Evolutionary conservation across 257 asterid species (phyloP).

Genomic region (Linaria vulgaris): DNA sequence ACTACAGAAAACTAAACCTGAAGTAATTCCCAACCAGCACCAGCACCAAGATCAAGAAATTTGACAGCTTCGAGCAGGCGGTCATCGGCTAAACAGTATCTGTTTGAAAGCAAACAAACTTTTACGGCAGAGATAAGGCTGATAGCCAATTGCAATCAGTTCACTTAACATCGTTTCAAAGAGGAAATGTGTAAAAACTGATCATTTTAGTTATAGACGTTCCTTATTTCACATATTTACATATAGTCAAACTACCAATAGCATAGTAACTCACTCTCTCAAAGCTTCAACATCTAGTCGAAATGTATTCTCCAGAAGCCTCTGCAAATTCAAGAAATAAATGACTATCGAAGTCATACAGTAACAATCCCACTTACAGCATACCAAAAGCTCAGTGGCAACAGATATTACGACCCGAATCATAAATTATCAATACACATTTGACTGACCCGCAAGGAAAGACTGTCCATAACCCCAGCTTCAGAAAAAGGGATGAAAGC

Average conservation of each 20-base stretch:
- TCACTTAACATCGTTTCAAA: not conserved
- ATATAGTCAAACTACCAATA: not conserved
- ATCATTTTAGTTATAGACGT: not conserved
- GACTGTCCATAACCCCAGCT: conserved; percentile 82
- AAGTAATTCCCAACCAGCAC: conserved; percentile 92
- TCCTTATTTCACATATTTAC: not conserved
- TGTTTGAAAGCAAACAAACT: conserved; percentile 27
- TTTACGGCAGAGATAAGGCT: not conserved
- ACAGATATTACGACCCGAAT: conserved; percentile 1
- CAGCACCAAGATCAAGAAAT: conserved; percentile 68
- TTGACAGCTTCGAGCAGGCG: conserved; percentile 71
- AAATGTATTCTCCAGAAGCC: conserved; percentile 89
- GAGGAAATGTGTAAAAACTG: too few species aligned
- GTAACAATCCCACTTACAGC: conserved; percentile 5
- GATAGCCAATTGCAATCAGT: not conserved
- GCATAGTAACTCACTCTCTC: conserved; percentile 67
- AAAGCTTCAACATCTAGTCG: conserved; percentile 78
- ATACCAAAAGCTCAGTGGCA: conserved; percentile 14
- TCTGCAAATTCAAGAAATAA: conserved; percentile 45
- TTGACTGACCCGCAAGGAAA: conserved; percentile 68
- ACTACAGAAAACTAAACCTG: conserved; percentile 51
- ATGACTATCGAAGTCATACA: not conserved
- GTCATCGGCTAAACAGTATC: conserved; percentile 86
- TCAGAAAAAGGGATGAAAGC: conserved; percentile 87
- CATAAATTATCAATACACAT: conserved; percentile 8